Base-by-base conservation (phyloP, 116 monocot species). In the Dioscorea cayenensis region DNA sequence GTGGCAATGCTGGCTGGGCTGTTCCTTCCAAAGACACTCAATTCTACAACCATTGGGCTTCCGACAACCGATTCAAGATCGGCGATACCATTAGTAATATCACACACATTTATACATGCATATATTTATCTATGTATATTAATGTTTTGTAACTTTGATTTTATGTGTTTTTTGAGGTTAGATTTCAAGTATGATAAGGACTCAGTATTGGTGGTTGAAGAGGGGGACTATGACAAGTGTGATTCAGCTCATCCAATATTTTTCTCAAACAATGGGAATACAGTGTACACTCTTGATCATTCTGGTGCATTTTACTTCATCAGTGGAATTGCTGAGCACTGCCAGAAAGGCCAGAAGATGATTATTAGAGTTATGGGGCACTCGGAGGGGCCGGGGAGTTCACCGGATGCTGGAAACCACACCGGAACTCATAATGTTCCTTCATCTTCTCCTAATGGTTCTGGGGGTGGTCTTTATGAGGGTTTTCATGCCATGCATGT, bases 1-100 rank as follows among this genome's bases (percentile, higher is more conserved):
- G 77, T n/a, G 84, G 70, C 55, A 64, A 48, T 7, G 29, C 60
- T 29, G 75, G 74, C 19, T 84, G 84, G 84, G 29, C 23, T 27
- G 48, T 84, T 1, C 84, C 84, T 6, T 49, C 74, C 55, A 77
- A 84, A 16, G 22, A 74, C 36, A 5, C 74, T 21, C 36, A 84
- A 3, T 18, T 74, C 60, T 84, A 84, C 77, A 84, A 84, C 71
- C 50, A 77, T 0, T 84, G 84, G 84, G 80, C 84, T 10, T 71
- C 77, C 37, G 62, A 67, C 25, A 84, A 84, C 71, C 50, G 84
- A 17, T 84, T 84, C 64, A 27, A 80, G 60, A 73, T 77, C 43
- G 80, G 80, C 60, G 84, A 84, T n/a, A 71, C 66, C 36, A 27
- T 84, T 43, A 36, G 80, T 80, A 80, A 73, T 72, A 66, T 19